Conservation (phyloP, 495 filamentous ascomycete species). For the Lasiosphaeria hispida region DNA sequence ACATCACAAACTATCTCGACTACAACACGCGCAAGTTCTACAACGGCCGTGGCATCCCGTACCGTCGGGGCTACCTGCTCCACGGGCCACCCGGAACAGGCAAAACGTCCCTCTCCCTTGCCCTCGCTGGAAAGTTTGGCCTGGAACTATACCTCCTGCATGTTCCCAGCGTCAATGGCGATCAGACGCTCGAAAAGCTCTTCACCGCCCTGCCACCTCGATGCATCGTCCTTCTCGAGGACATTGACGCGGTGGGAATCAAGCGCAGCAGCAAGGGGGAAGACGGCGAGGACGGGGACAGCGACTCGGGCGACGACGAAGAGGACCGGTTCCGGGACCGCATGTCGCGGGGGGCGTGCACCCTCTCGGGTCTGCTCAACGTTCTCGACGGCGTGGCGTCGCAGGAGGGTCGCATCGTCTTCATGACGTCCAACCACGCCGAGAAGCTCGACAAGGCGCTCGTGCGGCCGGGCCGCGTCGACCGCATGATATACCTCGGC, state of each 20-base stretch:
- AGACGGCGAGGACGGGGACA: constrained; percentile 20
- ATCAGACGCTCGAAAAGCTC: constrained; percentile 50
- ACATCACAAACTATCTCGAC: constrained; percentile 80
- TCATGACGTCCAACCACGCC: constrained; percentile 73
- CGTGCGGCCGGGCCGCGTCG: constrained; percentile 66
- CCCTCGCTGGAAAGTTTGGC: constrained; percentile 62
- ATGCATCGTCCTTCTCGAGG: constrained; percentile 66
- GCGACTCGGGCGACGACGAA: constrained; percentile 17
- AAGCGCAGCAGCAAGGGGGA: constrained; percentile 32
- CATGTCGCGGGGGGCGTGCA: constrained; percentile 28
- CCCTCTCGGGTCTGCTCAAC: constrained; percentile 67
- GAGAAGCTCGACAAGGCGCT: constrained; percentile 66
- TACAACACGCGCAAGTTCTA: constrained; percentile 69
- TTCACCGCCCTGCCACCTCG: constrained; percentile 58
- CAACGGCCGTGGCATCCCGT: constrained; percentile 63
- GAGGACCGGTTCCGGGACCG: constrained; percentile 25
- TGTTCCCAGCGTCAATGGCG: constrained; percentile 47
- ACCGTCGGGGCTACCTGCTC: constrained; percentile 62
- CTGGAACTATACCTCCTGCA: constrained; percentile 63
- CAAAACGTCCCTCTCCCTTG: constrained; percentile 61
- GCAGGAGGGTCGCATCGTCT: constrained; percentile 66
- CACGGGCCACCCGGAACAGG: constrained; percentile 67
- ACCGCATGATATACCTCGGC: constrained; percentile 61
- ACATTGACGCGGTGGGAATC: constrained; percentile 62
- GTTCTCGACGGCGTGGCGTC: constrained; percentile 71